phyloP scores from a whole-genome alignment of 2,329 filamentous ascomycete genomes.

The Fusarium guadeloupense region DNA sequence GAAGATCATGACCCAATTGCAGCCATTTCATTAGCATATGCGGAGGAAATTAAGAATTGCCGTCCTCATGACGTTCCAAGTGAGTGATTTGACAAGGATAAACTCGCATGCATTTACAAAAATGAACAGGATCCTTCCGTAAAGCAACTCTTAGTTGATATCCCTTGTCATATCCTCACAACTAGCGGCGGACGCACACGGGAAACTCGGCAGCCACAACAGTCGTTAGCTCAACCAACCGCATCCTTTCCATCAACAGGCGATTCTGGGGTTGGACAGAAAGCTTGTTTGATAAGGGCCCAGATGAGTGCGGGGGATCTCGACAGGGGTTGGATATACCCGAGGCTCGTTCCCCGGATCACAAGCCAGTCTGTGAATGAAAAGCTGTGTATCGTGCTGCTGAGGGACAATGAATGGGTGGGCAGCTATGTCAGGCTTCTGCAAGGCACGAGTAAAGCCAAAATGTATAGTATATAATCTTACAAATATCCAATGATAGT shows the following conservation, averaged over 20 bases:
- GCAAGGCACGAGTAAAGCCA: slow-evolving; percentile 23
- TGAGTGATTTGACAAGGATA: neutral
- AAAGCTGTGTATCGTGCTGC: neutral
- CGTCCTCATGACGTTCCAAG: slow-evolving; percentile 11
- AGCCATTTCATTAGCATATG: neutral
- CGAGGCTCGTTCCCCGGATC: slow-evolving; percentile 30
- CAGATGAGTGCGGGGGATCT: slow-evolving; percentile 25
- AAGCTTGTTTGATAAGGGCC: slow-evolving; percentile 25
- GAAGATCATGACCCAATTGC: neutral
- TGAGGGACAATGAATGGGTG: neutral
- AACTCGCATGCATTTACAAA: neutral
- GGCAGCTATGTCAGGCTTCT: neutral
- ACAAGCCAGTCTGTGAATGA: slow-evolving; percentile 26
- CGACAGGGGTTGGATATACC: slow-evolving; percentile 24
- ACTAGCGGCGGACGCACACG: neutral
- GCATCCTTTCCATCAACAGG: neutral
- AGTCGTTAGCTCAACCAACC: slow-evolving; percentile 4
- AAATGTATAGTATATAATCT: neutral
- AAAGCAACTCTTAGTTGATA: neutral
- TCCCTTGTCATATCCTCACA: neutral
- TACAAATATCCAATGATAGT: neutral
- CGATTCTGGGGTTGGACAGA: slow-evolving; percentile 3
- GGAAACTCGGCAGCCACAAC: slow-evolving; percentile 24
- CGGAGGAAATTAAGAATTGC: neutral
- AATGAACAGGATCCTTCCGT: slow-evolving; percentile 4